Evolutionary conservation across 2,329 filamentous ascomycete species (phyloP), one percentile per base, ranked within the genome.

Genomic region (Fusarium sp.): DNA sequence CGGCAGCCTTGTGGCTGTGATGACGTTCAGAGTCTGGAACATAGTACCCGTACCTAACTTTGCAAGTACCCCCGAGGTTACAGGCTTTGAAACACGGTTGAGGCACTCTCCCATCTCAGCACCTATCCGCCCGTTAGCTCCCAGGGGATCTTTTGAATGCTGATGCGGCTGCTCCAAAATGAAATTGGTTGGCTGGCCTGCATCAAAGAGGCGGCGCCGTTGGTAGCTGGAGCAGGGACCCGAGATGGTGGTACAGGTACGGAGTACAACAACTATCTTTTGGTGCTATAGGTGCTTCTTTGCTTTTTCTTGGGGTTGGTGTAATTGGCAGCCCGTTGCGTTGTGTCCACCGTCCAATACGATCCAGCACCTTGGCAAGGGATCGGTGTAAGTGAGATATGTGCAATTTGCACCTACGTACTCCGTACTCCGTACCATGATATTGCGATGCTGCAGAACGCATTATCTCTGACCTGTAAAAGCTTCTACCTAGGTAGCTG

Each of bases 171-270:
- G 69, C 53, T 68, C 48, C 63, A 72, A 66, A 58, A 63, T 58
- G 69, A 75, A 69, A 65, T 63, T 65, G 63, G 75, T 76, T 67
- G 72, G 73, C 63, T 74, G 73, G 72, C 45, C 66, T 74, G 65
- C 69, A 68, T 66, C 60, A 50, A 57, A 54, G 63, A 74, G 73
- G 67, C 63, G 65, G 48, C 75, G 65, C 70, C 69, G 63, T 72
- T 76, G 55, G 39, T 56, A 55, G 26, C 56, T 42, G 38, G 26
- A 66, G 50, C 62, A 66, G 50, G 61, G 63, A 50, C 54, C 60
- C 38, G 42, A 30, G 41, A 62, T 66, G 35, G 63, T 55, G 47
- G 45, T 48, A 62, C 48, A 38, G 51, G 63, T 59, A 28, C 28
- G 28, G 28, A 28, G 28, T 28, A 60, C 50, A 61, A 60, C 42